A percentile compares a stretch with the other conserved stretches of the same genome.
Conservation (phyloP, 345 rosid species). For the Citrus trifoliata region DNA sequence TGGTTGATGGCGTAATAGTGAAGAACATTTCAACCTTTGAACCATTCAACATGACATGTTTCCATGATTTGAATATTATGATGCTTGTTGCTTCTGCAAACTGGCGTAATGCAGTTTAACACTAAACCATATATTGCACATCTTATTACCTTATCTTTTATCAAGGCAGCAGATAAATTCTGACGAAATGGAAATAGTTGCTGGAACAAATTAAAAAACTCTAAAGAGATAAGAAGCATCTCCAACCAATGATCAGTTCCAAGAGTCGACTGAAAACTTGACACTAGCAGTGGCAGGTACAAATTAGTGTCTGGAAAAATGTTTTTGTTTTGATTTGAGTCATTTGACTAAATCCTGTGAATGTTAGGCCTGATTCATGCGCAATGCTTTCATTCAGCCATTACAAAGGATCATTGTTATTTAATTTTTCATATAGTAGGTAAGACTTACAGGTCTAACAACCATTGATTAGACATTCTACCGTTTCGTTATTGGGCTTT, state of each 20-base stretch:
- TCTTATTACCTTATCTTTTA: too few species aligned
- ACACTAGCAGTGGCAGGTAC: background rate
- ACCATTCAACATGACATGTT: background rate
- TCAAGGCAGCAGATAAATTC: too few species aligned
- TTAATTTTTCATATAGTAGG: too few species aligned
- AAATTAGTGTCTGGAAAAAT: background rate
- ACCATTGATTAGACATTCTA: too few species aligned
- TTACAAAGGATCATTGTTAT: too few species aligned
- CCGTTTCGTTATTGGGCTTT: too few species aligned
- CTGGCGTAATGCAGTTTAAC: background rate
- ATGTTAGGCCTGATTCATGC: background rate
- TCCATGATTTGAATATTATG: background rate
- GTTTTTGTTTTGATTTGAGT: background rate
- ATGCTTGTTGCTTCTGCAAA: background rate
- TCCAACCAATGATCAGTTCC: background rate
- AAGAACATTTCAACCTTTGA: background rate
- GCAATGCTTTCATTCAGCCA: background rate
- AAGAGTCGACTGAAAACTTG: background rate
- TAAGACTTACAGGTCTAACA: too few species aligned
- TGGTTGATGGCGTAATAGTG: background rate
- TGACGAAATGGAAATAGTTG: background rate
- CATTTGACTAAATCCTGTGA: background rate
- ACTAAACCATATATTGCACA: background rate
- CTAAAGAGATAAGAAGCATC: background rate
- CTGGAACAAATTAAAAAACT: background rate